These are phyloP conservation scores for Hericium coralloides DNA, from an alignment of 768 basidiomycete species.

Conservation along the genomic window DNA sequence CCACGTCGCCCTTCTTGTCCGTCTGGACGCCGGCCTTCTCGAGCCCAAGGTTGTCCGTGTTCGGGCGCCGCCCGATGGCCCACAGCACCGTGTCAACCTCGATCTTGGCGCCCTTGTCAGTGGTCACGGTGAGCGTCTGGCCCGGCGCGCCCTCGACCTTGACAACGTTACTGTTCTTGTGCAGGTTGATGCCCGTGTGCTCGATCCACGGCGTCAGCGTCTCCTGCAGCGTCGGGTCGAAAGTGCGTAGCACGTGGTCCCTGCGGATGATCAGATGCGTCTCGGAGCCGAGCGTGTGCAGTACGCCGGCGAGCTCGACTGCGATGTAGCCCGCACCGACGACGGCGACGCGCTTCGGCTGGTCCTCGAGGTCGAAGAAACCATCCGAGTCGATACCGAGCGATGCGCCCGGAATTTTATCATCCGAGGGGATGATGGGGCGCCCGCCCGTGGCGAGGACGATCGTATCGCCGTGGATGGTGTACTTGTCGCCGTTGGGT, in stretches of 20 bases:
- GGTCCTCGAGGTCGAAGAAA: conserved; percentile 86
- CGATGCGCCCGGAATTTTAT: conserved; percentile 80
- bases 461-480: conserved; percentile 67
- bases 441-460: conserved; percentile 81
- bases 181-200: conserved; percentile 85
- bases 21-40: conserved; percentile 69
- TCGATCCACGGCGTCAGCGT: conserved; percentile 87
- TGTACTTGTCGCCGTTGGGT: conserved; percentile 61
- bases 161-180: conserved; percentile 65
- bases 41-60: conserved; percentile 71
- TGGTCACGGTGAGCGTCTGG: conserved; percentile 63
- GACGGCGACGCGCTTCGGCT: conserved; percentile 89
- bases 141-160: conserved; percentile 73
- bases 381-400: conserved; percentile 92
- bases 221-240: conserved; percentile 83
- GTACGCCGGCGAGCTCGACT: conserved; percentile 91
- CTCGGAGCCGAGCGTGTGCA: conserved; percentile 85
- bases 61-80: conserved; percentile 87
- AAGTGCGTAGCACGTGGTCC: conserved; percentile 85
- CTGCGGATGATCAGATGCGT: conserved; percentile 88
- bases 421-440: conserved; percentile 71
- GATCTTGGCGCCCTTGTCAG: conserved; percentile 64
- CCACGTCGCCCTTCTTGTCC: conserved; percentile 71
- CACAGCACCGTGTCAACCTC: conserved; percentile 86
- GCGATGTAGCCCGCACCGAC: conserved; percentile 98